Conservation (phyloP, 306 rosid species). For the Cucumis cinereus region DNA sequence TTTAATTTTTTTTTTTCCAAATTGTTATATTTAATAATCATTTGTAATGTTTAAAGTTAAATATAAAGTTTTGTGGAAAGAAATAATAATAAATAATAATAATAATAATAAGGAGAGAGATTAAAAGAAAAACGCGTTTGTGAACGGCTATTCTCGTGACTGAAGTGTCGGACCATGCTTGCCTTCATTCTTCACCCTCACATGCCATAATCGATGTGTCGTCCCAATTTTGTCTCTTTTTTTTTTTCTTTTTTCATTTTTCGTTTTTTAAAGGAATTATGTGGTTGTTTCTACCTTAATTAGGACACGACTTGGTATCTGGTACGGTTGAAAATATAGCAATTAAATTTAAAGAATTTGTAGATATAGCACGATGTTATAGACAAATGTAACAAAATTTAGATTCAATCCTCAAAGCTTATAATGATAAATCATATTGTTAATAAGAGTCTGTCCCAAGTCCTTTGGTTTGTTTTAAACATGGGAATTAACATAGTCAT, state of each 20-base stretch:
- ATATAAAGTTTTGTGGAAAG: not conserved
- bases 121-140: not conserved
- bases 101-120: not conserved
- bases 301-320: too few relatives aligned
- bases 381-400: too few relatives aligned
- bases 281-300: too few relatives aligned
- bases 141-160: not conserved
- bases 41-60: not conserved
- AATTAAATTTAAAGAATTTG: too few relatives aligned
- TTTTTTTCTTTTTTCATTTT: not conserved
- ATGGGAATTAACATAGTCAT: too few relatives aligned
- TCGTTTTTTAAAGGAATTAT: too few relatives aligned
- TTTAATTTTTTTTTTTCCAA: not conserved
- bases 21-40: not conserved
- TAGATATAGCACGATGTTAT: too few relatives aligned
- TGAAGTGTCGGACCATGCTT: not conserved
- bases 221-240: not conserved
- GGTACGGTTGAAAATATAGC: too few relatives aligned
- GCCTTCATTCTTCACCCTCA: not conserved
- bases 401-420: too few relatives aligned
- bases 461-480: too few relatives aligned
- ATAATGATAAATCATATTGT: too few relatives aligned
- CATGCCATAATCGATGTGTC: conserved; percentile 2
- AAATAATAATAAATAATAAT: not conserved
- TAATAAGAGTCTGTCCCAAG: too few relatives aligned